A percentile compares a stretch with the other conserved stretches of the same genome.
Conservation (phyloP, 2,329 filamentous ascomycete genomes). For the Aspergillus alliaceus region DNA sequence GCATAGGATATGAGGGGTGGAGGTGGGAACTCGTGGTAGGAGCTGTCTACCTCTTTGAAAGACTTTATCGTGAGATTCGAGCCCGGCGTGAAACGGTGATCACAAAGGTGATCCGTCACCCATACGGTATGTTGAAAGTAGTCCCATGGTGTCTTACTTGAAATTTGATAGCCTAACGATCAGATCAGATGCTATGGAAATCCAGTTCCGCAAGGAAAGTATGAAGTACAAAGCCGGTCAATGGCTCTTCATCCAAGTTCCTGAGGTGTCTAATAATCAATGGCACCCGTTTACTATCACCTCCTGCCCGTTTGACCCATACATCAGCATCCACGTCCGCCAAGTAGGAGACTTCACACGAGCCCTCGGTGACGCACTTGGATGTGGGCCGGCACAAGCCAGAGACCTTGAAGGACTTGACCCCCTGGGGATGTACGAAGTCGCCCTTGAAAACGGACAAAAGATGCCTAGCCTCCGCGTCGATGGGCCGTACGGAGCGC, state of each 20-base stretch:
- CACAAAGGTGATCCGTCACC: constrained; percentile 90
- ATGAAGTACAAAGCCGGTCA: constrained; percentile 99
- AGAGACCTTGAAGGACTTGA: constrained; percentile 90
- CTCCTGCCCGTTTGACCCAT: constrained; percentile 93
- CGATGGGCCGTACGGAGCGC: constrained; percentile 94
- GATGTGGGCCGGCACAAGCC: constrained; percentile 80
- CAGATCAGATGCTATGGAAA: constrained; percentile 81
- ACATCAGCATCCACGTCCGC: constrained; percentile 89
- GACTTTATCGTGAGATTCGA: constrained; percentile 87
- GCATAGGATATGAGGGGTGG: constrained; percentile 94
- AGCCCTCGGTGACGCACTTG: constrained; percentile 91
- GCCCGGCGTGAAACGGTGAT: constrained; percentile 83
- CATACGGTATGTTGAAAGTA: constrained; percentile 67
- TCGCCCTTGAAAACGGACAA: constrained; percentile 89
- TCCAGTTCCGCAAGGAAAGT: constrained; percentile 93
- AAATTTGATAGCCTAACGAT: background rate
- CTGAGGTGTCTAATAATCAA: constrained; percentile 81
- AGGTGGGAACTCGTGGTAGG: constrained; percentile 91
- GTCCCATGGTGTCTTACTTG: background rate
- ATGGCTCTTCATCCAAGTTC: constrained; percentile 95
- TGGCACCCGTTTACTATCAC: constrained; percentile 99
- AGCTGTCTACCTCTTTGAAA: constrained; percentile 80
- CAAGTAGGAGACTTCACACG: constrained; percentile 96
- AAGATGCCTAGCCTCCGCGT: constrained; percentile 87
- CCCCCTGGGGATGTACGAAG: constrained; percentile 95